Evolutionary conservation across 345 rosid genomes (phyloP), one percentile per base, ranked within the genome.

Genomic region (Salix suchowensis): DNA sequence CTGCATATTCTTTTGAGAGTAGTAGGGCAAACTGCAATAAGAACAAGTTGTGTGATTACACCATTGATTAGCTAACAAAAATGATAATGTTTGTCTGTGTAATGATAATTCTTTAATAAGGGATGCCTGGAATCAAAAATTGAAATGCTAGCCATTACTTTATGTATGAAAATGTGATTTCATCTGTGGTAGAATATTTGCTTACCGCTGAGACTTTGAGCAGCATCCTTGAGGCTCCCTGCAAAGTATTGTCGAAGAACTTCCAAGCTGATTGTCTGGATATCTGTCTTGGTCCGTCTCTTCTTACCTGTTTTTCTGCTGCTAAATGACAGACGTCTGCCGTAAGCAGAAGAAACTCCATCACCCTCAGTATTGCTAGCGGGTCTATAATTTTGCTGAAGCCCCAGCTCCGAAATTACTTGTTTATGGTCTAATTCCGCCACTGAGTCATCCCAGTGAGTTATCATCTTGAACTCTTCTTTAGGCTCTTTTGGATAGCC

Each of bases 141-240:
- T 5, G 14, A 46, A 68, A 58, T 58, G 26, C 62, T 58, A 58
- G 3, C 10, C 46, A 11, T 42, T 40, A 10, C 46, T 42, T 55
- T 23, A n/a, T n/a, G 24, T 65, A 72, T 64, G 21, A 72, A 69
- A 28, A 66, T 19, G 58, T 68, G 71, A 71, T 71, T 64, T 85
- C 50, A 71, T 68, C 21, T 74, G 48, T 67, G 76, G 62, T 71
- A 76, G 75, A 24, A 54, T 26, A 73, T 77, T 68, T 71, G 72
- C 94, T 70, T 90, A 95, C 97, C 97, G 6, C 97, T 97, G 80
- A 95, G 88, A 74, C 90, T 91, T 82, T 91, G 91, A 73, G 97
- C 98, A 72, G 97, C 98, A 86, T 95, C 96, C 77, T 92, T 91
- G 72, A 95, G 98, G 86, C 97, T 95, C 79, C 98, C 98, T 0